phyloP scores from a whole-genome alignment of 2,329 filamentous ascomycete species.

The Curvularia lunata region DNA sequence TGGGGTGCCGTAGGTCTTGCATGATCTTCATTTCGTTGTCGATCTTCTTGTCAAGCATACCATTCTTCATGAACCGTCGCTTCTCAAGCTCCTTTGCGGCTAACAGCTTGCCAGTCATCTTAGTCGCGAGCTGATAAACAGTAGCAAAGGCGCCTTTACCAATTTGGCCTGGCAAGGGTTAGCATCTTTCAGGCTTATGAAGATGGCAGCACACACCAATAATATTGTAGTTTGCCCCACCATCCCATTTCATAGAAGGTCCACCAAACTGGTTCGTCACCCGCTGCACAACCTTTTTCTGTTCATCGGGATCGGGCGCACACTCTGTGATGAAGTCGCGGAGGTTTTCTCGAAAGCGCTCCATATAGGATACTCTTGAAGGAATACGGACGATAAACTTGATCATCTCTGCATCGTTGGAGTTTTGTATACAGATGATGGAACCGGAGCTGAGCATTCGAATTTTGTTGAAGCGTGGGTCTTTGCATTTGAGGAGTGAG shows the following conservation, averaged over 20 bases:
- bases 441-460: constrained; percentile 75
- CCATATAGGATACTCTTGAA: constrained; percentile 68
- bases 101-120: constrained; percentile 80
- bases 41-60: constrained; percentile 85
- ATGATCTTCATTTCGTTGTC: constrained; percentile 98
- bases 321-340: constrained; percentile 65
- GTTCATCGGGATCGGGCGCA: constrained; percentile 29
- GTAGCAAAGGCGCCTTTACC: constrained; percentile 95
- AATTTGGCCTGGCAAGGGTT: constrained; percentile 62
- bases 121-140: constrained; percentile 88
- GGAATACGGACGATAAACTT: constrained; percentile 88
- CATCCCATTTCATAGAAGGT: constrained; percentile 77
- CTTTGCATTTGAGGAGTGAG: constrained; percentile 64
- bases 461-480: constrained; percentile 50
- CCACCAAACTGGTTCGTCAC: constrained; percentile 36
- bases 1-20: constrained; percentile 79
- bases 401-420: constrained; percentile 65
- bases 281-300: constrained; percentile 31
- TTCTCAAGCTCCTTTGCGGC: constrained; percentile 97
- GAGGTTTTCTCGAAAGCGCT: constrained; percentile 72
- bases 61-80: constrained; percentile 90
- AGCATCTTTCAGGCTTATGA: constrained; percentile 4
- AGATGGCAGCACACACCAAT: constrained; percentile 50
- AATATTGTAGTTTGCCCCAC: constrained; percentile 83
- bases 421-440: constrained; percentile 71